Base-by-base conservation (phyloP, 805 yeast species). In the Metschnikowia vanudenii region DNA sequence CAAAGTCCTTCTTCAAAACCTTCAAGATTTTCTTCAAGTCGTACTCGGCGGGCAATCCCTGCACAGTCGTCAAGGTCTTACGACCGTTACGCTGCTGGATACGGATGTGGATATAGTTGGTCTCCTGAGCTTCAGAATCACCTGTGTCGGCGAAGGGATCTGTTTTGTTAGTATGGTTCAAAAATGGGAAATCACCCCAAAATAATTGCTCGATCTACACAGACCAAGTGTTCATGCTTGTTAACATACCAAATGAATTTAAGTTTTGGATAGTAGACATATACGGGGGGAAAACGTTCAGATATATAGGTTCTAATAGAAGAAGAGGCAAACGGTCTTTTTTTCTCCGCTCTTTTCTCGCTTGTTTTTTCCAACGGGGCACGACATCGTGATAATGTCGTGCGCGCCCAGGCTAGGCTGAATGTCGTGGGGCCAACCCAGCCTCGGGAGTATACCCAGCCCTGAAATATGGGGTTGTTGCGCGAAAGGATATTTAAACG, bases 131-230 rank as follows among this genome's bases (percentile, higher is more conserved):
- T 72, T 92, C 97, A 76, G 94, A 95, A 82, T 92, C 98, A 79
- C 97, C 98, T 75, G 97, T 91, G 74, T 92, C 99, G 84, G 98
- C 97, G 84, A 92, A 92, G 55, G 99, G 99, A 76, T 92, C 96
- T 78, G 37, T 14, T 19, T 8, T 4, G 51, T 39, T 51, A 52
- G 53, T 51, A 45, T 10, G 17, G 32, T 6, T 13, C 13, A n/a
- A 22, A 6, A 19, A 14, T 17, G n/a, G 17, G 30, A 8, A 11
- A 14, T 10, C n/a, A n/a, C n/a, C n/a, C n/a, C n/a, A n/a, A n/a
- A n/a, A n/a, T n/a, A n/a, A n/a, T n/a, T n/a, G n/a, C n/a, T n/a
- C n/a, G n/a, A n/a, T n/a, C n/a, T n/a, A n/a, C n/a, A 8, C 24
- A 8, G 24, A 22, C 24, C 24, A 4, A 22, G 24, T 4, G 4